These are phyloP conservation scores for Cladophialophora psammophila DNA, from an alignment of 2,329 filamentous ascomycete species.

Conservation along the genomic window DNA sequence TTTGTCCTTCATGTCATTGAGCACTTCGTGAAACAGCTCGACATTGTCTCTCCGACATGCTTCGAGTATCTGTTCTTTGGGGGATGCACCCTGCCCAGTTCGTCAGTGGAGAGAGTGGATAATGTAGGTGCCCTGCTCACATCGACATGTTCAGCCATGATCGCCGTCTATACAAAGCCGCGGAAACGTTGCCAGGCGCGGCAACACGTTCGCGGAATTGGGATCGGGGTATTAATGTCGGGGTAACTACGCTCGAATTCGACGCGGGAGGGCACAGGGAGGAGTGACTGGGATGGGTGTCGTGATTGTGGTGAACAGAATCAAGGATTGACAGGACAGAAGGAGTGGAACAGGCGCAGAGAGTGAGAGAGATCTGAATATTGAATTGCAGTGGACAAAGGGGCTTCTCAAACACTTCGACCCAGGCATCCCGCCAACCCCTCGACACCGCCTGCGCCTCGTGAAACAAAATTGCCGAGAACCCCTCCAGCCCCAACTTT, in stretches of 20 bases:
- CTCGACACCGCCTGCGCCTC: background rate
- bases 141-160: conserved; percentile 53
- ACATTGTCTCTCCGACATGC: conserved; percentile 93
- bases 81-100: conserved; percentile 75
- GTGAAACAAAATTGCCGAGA: conserved; percentile 5
- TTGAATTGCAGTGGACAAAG: conserved; percentile 4
- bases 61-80: conserved; percentile 85
- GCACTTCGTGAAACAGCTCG: conserved; percentile 78
- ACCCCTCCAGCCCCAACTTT: background rate
- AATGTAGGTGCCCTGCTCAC: conserved; percentile 42
- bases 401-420: conserved; percentile 9
- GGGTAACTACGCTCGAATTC: background rate
- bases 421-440: conserved; percentile 13
- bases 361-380: background rate
- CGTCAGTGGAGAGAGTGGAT: conserved; percentile 10
- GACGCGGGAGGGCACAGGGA: background rate
- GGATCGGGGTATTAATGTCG: background rate
- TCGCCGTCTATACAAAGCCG: conserved; percentile 17
- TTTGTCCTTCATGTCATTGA: conserved; percentile 67
- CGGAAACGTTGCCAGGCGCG: too few species aligned
- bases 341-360: background rate
- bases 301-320: background rate
- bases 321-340: background rate
- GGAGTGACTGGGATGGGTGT: background rate
- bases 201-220: background rate